Conservation (phyloP, 306 rosid genomes). For the Astragalus membranaceus region DNA sequence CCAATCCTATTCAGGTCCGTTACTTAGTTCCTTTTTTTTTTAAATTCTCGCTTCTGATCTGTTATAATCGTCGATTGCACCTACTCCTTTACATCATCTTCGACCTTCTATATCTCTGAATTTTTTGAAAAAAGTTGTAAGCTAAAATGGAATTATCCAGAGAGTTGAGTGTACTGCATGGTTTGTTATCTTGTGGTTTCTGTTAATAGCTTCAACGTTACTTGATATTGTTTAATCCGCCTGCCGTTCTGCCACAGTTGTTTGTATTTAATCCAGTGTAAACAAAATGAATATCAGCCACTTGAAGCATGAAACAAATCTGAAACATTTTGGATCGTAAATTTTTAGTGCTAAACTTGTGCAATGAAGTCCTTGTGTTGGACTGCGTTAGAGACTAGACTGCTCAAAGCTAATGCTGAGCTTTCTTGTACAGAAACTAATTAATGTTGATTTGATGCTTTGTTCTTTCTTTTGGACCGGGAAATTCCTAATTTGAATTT, state of each 20-base stretch:
- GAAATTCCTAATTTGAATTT: not conserved
- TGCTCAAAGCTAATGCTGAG: too few relatives aligned
- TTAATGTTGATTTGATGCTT: not conserved
- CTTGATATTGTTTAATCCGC: not conserved
- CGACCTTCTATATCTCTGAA: conserved; percentile 8
- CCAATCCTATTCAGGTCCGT: conserved; percentile 83
- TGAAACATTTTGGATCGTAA: not conserved
- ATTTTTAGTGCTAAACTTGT: not conserved
- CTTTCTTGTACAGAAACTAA: too few relatives aligned
- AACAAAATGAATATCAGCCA: not conserved
- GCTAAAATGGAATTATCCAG: not conserved
- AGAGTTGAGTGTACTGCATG: not conserved
- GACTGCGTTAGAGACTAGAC: too few relatives aligned
- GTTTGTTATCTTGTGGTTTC: not conserved
- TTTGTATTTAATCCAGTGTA: not conserved
- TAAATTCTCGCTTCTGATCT: conserved; percentile 2
- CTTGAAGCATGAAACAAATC: not conserved
- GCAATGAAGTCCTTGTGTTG: too few relatives aligned
- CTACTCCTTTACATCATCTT: conserved; percentile 9
- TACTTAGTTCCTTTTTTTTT: not conserved
- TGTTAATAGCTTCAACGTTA: not conserved
- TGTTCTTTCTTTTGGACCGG: not conserved
- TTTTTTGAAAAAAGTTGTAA: not conserved
- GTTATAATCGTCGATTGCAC: not conserved
- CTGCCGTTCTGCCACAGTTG: not conserved